Base-by-base conservation (phyloP, 306 rosid species). In the Hylodesmum podocarpum region DNA sequence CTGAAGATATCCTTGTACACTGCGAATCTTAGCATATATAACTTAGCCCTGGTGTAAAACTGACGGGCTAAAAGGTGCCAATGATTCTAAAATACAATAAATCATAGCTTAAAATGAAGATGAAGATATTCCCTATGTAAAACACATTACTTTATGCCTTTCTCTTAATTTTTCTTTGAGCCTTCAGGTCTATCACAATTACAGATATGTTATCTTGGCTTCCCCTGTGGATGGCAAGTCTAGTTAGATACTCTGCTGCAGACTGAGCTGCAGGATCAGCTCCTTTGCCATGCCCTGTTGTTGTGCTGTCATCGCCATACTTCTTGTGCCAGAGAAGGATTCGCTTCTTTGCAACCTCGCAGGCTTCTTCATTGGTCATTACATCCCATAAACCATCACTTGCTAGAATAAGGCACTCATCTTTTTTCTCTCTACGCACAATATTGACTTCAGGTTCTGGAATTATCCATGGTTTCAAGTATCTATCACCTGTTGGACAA, bases 321-420 rank as follows among this genome's bases (percentile, higher is more conserved):
- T 88, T 92, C 57, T 86, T 90, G 77, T 92, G 96, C 97, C 97
- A 92, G 57, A 87, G 64, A 58, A 92, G 96, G 81, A 92, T 88
- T 61, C 96, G 47, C 81, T 75, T 90, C 77, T 90, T 84, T 1
- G 97, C 97, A 70, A 86, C 55, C 15, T 90, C 92, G 18, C 96
- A 92, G n/a, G 87, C 97, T 79, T 88, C 97, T 79, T 92, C 92
- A 50, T 90, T 88, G 47, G 92, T 90, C 69, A 92, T 78, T 14
- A 90, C 93, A 85, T 92, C 97, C 97, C 97, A 92, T 51, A 92
- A 76, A 15, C 97, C 97, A 22, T 90, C 97, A 4, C 91, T 90
- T 59, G 96, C 97, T 69, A 92, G 70, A 77, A 90, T 78, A 37
- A 92, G 94, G 80, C 91, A 90, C 74, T 92, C 92, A 0, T 92